Conservation (phyloP, 441 rosid genomes). For the Viola pubescens region DNA sequence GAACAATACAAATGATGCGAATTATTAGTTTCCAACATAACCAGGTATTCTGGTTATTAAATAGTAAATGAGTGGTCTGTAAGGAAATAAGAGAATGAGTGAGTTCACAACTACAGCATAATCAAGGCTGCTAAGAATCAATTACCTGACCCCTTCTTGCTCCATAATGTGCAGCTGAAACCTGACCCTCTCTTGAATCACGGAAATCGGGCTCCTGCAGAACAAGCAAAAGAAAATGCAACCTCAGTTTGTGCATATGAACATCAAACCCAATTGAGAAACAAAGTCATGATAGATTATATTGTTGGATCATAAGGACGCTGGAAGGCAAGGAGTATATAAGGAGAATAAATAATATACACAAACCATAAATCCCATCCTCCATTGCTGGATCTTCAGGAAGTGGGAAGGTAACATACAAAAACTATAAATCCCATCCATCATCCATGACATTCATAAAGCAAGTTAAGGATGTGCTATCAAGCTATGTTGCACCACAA, state of each 20-base stretch:
- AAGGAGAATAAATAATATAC: too few species aligned
- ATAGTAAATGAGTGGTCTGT: not conserved
- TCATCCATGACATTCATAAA: too few species aligned
- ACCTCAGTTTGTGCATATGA: not conserved
- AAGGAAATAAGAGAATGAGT: not conserved
- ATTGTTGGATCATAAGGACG: too few species aligned
- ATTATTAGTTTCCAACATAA: not conserved
- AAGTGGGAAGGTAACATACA: too few species aligned
- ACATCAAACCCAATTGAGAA: too few species aligned
- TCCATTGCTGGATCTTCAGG: too few species aligned
- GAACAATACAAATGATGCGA: not conserved
- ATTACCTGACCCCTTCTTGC: slow-evolving; percentile 51
- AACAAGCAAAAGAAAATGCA: slow-evolving; percentile 13
- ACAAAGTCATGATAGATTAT: too few species aligned
- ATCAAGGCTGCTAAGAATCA: slow-evolving; percentile 8
- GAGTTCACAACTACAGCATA: not conserved
- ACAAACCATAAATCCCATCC: too few species aligned
- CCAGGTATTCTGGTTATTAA: not conserved
- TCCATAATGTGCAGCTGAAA: slow-evolving; percentile 33
- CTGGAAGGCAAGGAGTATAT: too few species aligned
- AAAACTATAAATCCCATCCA: too few species aligned
- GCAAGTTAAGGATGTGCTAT: not conserved
- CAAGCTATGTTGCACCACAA: not conserved
- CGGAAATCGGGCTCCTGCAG: slow-evolving; percentile 56
- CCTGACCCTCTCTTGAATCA: slow-evolving; percentile 44